Conservation (phyloP, 306 rosid species). For the Mimosa pudica region DNA sequence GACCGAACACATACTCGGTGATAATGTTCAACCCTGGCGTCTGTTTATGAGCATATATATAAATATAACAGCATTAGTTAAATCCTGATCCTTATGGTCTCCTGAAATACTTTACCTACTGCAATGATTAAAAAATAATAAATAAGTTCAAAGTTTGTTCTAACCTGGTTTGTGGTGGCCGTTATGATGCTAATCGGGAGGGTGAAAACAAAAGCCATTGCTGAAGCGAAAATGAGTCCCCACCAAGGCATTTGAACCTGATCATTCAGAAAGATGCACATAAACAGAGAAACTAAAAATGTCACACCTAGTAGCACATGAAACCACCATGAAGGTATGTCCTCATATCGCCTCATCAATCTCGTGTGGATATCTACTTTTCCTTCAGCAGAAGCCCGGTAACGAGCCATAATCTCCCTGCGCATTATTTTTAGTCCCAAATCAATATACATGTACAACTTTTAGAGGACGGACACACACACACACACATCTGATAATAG, state of each 20-base stretch:
- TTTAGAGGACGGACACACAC: too few species aligned
- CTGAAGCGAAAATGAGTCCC: slow-evolving; percentile 77
- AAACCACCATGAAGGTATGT: slow-evolving; percentile 94
- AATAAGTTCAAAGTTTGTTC: background rate
- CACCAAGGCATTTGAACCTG: slow-evolving; percentile 94
- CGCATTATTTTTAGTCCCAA: slow-evolving; percentile 41
- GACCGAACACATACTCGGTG: slow-evolving; percentile 80
- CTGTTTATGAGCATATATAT: slow-evolving; percentile 36
- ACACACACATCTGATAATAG: too few species aligned
- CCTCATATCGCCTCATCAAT: slow-evolving; percentile 75
- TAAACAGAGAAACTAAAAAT: slow-evolving; percentile 53
- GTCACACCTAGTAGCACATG: slow-evolving; percentile 53
- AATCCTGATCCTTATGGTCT: background rate
- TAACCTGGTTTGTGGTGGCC: slow-evolving; percentile 92
- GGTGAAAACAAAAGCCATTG: slow-evolving; percentile 66
- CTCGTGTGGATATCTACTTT: slow-evolving; percentile 79
- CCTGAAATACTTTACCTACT: background rate
- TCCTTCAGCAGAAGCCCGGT: slow-evolving; percentile 58
- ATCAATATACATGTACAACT: background rate
- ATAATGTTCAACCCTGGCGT: slow-evolving; percentile 79
- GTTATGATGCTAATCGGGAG: slow-evolving; percentile 89
- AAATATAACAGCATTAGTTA: background rate
- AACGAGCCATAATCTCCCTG: slow-evolving; percentile 82
- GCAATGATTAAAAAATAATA: background rate
- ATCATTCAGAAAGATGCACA: slow-evolving; percentile 68